Base-by-base conservation (phyloP, 2,329 filamentous ascomycete species). In the Pseudocercospora cruenta region DNA sequence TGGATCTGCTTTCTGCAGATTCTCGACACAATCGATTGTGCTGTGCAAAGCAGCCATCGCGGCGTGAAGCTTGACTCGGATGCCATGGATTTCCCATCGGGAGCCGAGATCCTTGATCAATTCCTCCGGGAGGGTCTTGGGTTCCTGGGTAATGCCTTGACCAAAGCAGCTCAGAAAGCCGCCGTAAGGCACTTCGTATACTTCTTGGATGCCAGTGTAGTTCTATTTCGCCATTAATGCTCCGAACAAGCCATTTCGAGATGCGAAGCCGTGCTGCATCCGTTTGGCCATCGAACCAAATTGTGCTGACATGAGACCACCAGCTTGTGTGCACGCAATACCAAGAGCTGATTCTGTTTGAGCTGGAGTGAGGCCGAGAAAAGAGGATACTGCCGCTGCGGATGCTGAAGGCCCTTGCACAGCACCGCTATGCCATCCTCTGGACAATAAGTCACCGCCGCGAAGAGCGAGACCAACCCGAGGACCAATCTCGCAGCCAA, bases 261-360 rank as follows among this genome's bases (percentile, higher is more conserved):
- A 77, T 0, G 81, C 80, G 66, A 83, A 83, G 4, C 77, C 81
- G 65, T 83, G 81, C 68, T 83, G 81, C 77, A 83, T 80, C 1
- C 80, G 77, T 70, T 83, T 84, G 0, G 79, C 76, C 64, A 79
- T 77, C n/a, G 77, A 77, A 53, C 79, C 81, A 63, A 78, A 82
- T 65, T 82, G 78, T 3, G 80, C 81, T 2, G 77, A 75, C 79
- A 82, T 82, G 12, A 60, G 26, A 45, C 59, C 39, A 26, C 63
- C 58, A 6, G 63, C 63, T 58, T 65, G 63, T 14, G 63, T 65
- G 24, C 58, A 61, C 19, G 63, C 63, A 3, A 57, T 65, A 2
- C 63, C 63, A 12, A 65, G 49, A 24, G 63, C 63, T 43, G 58
- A 65, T 36, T 65, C 63, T 22, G 45, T 62, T 28, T 65, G 63